A percentile compares a stretch with the other conserved stretches of the same genome.
Evolutionary conservation across 2,329 filamentous ascomycete species (phyloP).

Genomic region (Gaeumannomyces sp.): DNA sequence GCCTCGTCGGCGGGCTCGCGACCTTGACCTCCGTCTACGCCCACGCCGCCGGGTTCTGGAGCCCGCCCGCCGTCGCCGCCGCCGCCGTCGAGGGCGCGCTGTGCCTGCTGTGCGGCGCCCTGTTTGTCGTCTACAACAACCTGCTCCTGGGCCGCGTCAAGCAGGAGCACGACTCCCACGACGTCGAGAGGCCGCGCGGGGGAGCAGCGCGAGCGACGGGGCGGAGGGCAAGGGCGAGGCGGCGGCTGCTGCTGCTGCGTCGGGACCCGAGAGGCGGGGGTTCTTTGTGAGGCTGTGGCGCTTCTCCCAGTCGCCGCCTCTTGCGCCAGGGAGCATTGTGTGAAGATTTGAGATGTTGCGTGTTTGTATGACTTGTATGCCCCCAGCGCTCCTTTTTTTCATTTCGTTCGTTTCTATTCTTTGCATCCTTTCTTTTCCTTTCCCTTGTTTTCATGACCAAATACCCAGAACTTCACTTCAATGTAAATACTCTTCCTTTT

Average conservation of each 20-base stretch:
- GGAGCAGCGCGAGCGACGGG: conserved; percentile 8
- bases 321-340: conserved; percentile 22
- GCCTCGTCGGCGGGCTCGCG: conserved; percentile 41
- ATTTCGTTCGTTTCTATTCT: neutral
- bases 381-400: neutral
- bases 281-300: conserved; percentile 6
- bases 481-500: too few species aligned
- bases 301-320: conserved; percentile 10
- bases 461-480: too few species aligned
- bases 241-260: too few species aligned
- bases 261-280: neutral
- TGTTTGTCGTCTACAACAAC: conserved; percentile 27
- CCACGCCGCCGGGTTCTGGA: conserved; percentile 37
- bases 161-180: conserved; percentile 19
- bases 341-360: conserved; percentile 11
- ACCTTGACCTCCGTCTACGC: conserved; percentile 45
- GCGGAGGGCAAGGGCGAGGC: conserved; percentile 5
- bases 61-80: conserved; percentile 34
- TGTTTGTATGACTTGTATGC: too few species aligned
- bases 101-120: conserved; percentile 19
- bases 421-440: too few species aligned
- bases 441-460: neutral
- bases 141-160: conserved; percentile 26
- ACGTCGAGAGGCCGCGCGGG: conserved; percentile 9
- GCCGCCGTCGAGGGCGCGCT: conserved; percentile 30